Conservation (phyloP, 352 stramenopile genomes). For the Phytophthora pisi region DNA sequence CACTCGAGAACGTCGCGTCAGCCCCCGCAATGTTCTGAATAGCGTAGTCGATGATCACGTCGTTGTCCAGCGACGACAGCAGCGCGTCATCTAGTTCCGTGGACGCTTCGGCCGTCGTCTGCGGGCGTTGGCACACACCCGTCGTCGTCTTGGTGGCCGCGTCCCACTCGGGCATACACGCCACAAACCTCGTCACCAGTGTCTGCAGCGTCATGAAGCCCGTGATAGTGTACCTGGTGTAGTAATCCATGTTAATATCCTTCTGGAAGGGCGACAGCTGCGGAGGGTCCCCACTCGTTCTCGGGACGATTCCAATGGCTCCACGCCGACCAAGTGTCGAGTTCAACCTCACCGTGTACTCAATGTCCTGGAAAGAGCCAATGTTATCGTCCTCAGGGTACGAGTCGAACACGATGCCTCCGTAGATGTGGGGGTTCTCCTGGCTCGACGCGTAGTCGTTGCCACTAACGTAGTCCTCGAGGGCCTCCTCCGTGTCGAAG, state of each 20-base stretch:
- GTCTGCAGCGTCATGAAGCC: slow-evolving; percentile 40
- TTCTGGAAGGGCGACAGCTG: slow-evolving; percentile 32
- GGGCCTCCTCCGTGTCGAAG: slow-evolving; percentile 46
- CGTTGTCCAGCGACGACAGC: slow-evolving; percentile 45
- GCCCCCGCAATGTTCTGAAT: slow-evolving; percentile 27
- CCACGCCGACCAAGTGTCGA: slow-evolving; percentile 36
- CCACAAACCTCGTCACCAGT: slow-evolving; percentile 25
- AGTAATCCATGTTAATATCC: slow-evolving; percentile 22
- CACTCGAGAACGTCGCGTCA: slow-evolving; percentile 26
- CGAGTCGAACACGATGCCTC: slow-evolving; percentile 66
- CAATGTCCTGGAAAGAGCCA: slow-evolving; percentile 41
- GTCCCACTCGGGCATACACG: slow-evolving; percentile 34
- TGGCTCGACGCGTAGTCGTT: slow-evolving; percentile 55
- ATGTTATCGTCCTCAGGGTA: slow-evolving; percentile 39
- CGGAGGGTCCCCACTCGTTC: slow-evolving; percentile 33
- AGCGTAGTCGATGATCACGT: slow-evolving; percentile 46
- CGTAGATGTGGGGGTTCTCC: slow-evolving; percentile 62
- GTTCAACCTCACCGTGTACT: slow-evolving; percentile 61
- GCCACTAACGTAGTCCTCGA: slow-evolving; percentile 59
- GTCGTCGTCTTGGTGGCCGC: slow-evolving; percentile 22
- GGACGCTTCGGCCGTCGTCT: slow-evolving; percentile 31
- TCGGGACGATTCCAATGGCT: slow-evolving; percentile 24
- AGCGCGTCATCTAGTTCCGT: slow-evolving; percentile 39
- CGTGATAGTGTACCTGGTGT: slow-evolving; percentile 24
- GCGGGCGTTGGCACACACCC: slow-evolving; percentile 20